Base-by-base conservation (phyloP, 1,139 yeast genomes). In the Scheffersomyces titani region DNA sequence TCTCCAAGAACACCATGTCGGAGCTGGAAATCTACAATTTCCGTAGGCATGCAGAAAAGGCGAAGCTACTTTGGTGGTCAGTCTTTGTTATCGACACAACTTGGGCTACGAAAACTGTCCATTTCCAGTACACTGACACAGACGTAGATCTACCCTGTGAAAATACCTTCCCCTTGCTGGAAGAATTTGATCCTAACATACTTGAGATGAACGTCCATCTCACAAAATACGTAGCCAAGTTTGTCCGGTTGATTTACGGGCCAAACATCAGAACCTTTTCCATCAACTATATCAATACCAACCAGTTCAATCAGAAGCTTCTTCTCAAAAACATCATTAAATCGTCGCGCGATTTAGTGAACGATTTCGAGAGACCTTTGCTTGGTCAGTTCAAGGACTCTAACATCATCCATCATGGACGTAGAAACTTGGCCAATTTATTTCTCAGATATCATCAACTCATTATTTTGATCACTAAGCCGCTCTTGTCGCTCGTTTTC, bases 31-130 rank as follows among this genome's bases (percentile, higher is more conserved):
- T 30, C 11, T 52, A 24, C n/a, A 11, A n/a, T 24, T 54, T 53
- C 24, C 54, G 54, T 13, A 52, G 55, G 9, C 46, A 49, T 3
- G 61, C 59, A 13, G 85, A 83, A 55, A 78, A 76, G 57, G 65
- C 77, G 13, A 80, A 82, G 62, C 70, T 85, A 48, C 64, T 82
- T 11, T 83, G 86, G 86, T 83, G 87, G 87, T 75, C 86, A 4
- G 76, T 81, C 4, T 82, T 79, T 63, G 76, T 81, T 6, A 74
- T 81, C 59, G 86, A 82, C 63, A 76, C 80, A 18, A 72, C 79
- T 13, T 83, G 86, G 81, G 77, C 84, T 3, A 76, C 85, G 1
- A 78, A 82, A 55, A 73, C 82, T 62, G 77, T 80, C 24, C 84
- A 80, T 63, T 76, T 82, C 51, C 80, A 79, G 57, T 78, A 75